Conservation (phyloP, 495 filamentous ascomycete species). For the Penicillium ucsense region DNA sequence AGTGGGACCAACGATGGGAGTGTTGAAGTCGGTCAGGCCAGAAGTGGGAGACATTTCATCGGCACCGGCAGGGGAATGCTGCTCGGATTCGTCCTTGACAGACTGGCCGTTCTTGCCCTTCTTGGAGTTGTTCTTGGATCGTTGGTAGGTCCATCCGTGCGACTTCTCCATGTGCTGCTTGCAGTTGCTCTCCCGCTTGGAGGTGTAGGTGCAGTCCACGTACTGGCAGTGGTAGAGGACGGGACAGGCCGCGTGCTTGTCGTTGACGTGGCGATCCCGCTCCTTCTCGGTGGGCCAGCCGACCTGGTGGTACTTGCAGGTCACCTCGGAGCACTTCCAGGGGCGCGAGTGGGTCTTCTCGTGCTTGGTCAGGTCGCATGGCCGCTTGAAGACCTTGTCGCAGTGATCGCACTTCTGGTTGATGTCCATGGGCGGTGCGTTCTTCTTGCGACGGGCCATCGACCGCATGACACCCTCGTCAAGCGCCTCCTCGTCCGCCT, state of each 20-base stretch:
- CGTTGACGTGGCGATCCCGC: conserved; percentile 86
- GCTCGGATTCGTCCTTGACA: conserved; percentile 31
- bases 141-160: conserved; percentile 80
- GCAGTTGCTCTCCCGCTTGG: conserved; percentile 94
- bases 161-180: conserved; percentile 99
- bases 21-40: conserved; percentile 30
- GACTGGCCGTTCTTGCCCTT: conserved; percentile 29
- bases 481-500: conserved; percentile 31
- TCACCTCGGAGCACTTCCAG: conserved; percentile 74
- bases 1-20: conserved; percentile 19
- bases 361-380: conserved; percentile 90
- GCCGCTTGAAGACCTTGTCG: conserved; percentile 84
- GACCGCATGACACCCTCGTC: conserved; percentile 74
- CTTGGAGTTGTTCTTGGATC: conserved; percentile 70
- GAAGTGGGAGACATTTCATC: conserved; percentile 43
- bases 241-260: conserved; percentile 79
- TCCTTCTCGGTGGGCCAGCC: conserved; percentile 98
- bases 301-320: conserved; percentile 76
- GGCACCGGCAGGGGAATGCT: conserved; percentile 44
- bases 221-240: conserved; percentile 73
- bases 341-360: conserved; percentile 95
- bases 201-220: conserved; percentile 80
- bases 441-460: conserved; percentile 85
- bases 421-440: conserved; percentile 58
- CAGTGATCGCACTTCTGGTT: conserved; percentile 70